These are phyloP conservation scores for Corymbia maculata DNA, from an alignment of 345 rosid genomes.

Conservation along the genomic window DNA sequence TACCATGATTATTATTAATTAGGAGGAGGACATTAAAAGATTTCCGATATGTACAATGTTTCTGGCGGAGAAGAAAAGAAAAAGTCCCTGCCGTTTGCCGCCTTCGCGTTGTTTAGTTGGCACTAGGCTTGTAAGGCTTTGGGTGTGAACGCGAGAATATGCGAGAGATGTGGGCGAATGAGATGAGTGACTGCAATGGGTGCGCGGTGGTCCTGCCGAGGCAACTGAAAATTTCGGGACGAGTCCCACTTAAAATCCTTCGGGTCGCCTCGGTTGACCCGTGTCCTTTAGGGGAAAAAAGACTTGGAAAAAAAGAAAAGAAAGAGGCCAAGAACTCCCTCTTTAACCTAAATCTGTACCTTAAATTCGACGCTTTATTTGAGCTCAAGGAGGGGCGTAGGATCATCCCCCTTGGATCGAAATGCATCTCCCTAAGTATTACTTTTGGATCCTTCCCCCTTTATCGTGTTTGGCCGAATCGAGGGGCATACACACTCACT, in stretches of 20 bases:
- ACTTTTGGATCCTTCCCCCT: neutral
- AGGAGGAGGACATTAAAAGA: neutral
- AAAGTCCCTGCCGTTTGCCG: neutral
- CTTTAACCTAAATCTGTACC: neutral
- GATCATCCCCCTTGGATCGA: neutral
- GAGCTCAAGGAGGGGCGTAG: neutral
- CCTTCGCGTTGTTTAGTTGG: neutral
- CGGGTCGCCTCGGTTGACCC: neutral
- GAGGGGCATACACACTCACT: neutral
- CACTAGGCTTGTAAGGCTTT: neutral
- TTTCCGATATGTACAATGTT: neutral
- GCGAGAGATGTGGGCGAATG: neutral
- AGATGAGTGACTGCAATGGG: neutral
- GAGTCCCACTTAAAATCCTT: neutral
- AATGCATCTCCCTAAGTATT: neutral
- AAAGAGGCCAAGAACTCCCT: neutral
- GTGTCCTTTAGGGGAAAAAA: neutral
- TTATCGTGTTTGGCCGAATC: neutral
- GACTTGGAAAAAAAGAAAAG: neutral
- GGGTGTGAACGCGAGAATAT: neutral
- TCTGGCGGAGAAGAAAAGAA: neutral
- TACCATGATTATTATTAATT: neutral
- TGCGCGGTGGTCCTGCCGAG: neutral
- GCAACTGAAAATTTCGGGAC: neutral
- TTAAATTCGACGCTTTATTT: neutral